phyloP scores from a whole-genome alignment of 2,329 filamentous ascomycete species.

The Penicillium thymicola region DNA sequence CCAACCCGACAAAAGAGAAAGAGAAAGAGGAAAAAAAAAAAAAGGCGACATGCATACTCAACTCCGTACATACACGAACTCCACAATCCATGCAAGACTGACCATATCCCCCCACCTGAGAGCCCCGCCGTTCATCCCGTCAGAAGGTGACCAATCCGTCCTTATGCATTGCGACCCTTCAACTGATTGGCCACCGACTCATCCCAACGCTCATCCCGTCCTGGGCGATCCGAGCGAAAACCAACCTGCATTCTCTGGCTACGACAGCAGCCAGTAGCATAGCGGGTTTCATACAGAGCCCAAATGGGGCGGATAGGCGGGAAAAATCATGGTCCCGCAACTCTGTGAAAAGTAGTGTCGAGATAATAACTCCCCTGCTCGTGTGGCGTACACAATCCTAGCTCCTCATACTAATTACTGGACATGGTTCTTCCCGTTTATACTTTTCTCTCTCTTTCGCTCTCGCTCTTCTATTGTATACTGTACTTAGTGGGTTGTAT shows the following conservation, averaged over 20 bases:
- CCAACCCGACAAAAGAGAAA: not conserved
- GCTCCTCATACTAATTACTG: not conserved
- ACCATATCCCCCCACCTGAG: not conserved
- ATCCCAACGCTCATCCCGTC: conserved; percentile 6
- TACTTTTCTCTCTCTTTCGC: not conserved
- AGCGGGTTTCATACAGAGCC: not conserved
- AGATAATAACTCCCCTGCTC: too few species aligned
- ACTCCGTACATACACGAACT: not conserved
- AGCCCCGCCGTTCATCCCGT: conserved; percentile 25
- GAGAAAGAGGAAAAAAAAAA: too few species aligned
- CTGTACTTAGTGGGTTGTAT: not conserved
- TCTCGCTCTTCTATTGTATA: not conserved
- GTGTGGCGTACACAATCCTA: not conserved
- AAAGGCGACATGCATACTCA: not conserved
- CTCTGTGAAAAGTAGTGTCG: too few species aligned
- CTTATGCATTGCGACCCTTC: not conserved
- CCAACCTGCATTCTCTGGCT: not conserved
- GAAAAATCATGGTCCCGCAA: not conserved
- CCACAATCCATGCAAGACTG: conserved; percentile 6
- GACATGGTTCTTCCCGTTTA: not conserved
- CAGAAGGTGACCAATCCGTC: conserved; percentile 18
- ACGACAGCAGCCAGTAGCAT: not conserved
- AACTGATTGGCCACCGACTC: conserved; percentile 9
- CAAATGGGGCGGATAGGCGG: not conserved
- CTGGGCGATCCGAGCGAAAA: not conserved